Evolutionary conservation across 148 eudicot species (phyloP).

Genomic region (Dysphania ambrosioides): DNA sequence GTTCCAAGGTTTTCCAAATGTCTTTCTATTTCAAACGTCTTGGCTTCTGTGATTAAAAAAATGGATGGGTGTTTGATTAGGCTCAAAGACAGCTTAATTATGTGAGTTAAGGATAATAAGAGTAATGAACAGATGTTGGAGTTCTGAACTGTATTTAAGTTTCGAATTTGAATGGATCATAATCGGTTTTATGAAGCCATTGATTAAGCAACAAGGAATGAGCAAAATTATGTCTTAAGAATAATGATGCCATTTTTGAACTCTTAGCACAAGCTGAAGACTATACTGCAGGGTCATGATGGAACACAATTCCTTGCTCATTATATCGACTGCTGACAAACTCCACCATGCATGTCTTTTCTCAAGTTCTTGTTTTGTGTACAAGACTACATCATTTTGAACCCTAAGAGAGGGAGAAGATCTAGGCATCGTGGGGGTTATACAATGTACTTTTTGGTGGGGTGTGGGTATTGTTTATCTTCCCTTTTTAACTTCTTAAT

Average conservation of each 20-base stretch:
- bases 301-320: neutral
- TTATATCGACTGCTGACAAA: constrained; percentile 1
- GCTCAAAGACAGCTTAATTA: neutral
- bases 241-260: constrained; percentile 17
- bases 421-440: no score
- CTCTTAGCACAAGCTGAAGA: neutral
- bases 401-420: no score
- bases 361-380: no score
- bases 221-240: constrained; percentile 14
- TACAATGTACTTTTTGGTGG: no score
- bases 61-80: neutral
- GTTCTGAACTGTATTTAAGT: neutral
- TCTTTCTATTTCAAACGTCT: no score
- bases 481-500: no score
- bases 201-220: neutral
- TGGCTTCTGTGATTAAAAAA: neutral
- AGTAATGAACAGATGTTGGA: no score
- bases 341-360: neutral
- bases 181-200: no score
- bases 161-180: neutral
- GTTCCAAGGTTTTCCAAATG: no score
- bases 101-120: no score
- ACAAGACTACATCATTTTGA: no score
- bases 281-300: constrained; percentile 15
- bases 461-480: no score